Percentiles rank a stretch among this genome's conserved stretches.
phyloP scores from a whole-genome alignment of 495 filamentous ascomycete species.

The Lindgomyces ingoldianus region DNA sequence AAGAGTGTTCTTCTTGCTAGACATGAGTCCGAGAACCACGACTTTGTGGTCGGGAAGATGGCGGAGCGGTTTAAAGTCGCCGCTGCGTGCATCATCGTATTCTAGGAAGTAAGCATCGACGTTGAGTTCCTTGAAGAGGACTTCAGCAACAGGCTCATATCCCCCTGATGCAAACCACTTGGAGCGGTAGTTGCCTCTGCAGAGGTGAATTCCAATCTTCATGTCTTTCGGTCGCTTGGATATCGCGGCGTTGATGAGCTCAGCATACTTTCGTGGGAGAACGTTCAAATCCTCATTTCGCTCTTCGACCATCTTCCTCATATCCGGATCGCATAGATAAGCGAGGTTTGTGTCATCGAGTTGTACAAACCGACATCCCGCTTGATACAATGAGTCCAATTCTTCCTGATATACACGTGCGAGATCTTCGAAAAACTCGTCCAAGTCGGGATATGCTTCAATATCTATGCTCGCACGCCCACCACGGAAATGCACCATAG shows the following conservation, averaged over 20 bases:
- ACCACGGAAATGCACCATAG: slow-evolving; percentile 43
- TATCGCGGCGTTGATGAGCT: slow-evolving; percentile 46
- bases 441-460: slow-evolving; percentile 38
- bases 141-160: slow-evolving; percentile 46
- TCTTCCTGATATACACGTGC: slow-evolving; percentile 45
- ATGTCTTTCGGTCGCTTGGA: slow-evolving; percentile 42
- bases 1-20: slow-evolving; percentile 42
- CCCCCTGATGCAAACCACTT: slow-evolving; percentile 44
- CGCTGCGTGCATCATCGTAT: slow-evolving; percentile 46
- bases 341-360: slow-evolving; percentile 48
- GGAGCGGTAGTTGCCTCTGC: slow-evolving; percentile 40
- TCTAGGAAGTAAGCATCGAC: slow-evolving; percentile 49
- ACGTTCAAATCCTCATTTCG: slow-evolving; percentile 42
- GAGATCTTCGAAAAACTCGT: slow-evolving; percentile 45
- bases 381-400: slow-evolving; percentile 41
- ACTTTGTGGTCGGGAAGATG: slow-evolving; percentile 45
- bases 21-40: slow-evolving; percentile 45
- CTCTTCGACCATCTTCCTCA: slow-evolving; percentile 39
- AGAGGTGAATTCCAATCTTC: slow-evolving; percentile 48
- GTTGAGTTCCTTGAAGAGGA: slow-evolving; percentile 46
- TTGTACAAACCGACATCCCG: slow-evolving; percentile 45
- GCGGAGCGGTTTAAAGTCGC: slow-evolving; percentile 45
- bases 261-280: slow-evolving; percentile 42
- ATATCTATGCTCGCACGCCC: slow-evolving; percentile 37
- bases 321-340: slow-evolving; percentile 46